Base-by-base conservation (phyloP, 1,284 basidiomycete genomes). In the Cystobasidiaceae sp. region DNA sequence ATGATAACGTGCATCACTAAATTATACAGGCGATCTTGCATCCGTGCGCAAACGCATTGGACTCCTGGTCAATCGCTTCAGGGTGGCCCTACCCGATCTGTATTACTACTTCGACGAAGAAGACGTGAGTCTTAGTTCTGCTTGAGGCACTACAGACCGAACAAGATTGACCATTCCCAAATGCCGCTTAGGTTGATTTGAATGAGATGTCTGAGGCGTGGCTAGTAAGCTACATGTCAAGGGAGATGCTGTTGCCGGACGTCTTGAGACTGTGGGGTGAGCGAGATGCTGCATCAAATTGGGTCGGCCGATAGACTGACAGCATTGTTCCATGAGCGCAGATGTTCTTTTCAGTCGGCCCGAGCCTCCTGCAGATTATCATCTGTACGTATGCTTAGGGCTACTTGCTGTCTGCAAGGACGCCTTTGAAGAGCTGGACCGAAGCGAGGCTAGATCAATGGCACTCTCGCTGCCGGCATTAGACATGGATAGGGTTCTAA, bases 91-190 rank as follows among this genome's bases (percentile, higher is more conserved):
- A 25, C 50, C 50, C 3, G 50, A 52, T 39, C 19, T 52, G 11
- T 52, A 52, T 23, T 52, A 37, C 33, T 52, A 52, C 19, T 37
- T 52, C 33, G 50, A 52, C 21, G 50, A 52, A 39, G 50, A 52
- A 52, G 50, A 52, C n/a, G 50, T 52, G 30, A 37, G 50, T n/a
- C 21, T 23, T 21, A 8, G 21, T 19, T 1, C 13, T 32, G 6
- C n/a, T n/a, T n/a, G n/a, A n/a, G n/a, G 25, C 19, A 28, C 13
- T 28, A 2, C 25, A 9, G 7, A 6, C 19, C 48, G 8, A 8
- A 3, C 25, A 28, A 17, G 28, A 25, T 11, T 28, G 15, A 17
- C 8, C 11, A 30, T 32, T 19, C 33, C 28, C 46, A 6, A 15
- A 25, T 2, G 19, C 5, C n/a, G 21, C 2, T 15, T 49, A 52